Evolutionary conservation across 2,329 filamentous ascomycete species (phyloP).

Genomic region (Phyllosticta paracitricarpa): DNA sequence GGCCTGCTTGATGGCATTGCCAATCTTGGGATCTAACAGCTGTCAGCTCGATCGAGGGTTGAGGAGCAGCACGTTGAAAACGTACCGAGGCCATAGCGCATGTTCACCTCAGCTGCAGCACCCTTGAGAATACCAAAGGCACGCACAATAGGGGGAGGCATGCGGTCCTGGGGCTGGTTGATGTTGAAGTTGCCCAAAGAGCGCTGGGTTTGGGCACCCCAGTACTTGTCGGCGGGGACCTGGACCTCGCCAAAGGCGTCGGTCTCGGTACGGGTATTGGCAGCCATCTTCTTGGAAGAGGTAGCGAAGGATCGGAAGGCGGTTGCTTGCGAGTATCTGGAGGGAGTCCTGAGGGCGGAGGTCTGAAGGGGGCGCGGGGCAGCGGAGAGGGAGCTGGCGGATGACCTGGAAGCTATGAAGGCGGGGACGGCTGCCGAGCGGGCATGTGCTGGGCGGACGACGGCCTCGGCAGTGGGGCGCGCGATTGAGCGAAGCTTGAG

Average conservation of each 20-base stretch:
- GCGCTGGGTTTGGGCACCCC: slow-evolving; percentile 94
- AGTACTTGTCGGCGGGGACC: slow-evolving; percentile 88
- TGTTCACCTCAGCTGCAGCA: slow-evolving; percentile 90
- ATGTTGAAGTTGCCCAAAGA: slow-evolving; percentile 97
- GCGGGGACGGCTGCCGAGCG: slow-evolving; percentile 16
- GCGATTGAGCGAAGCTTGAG: slow-evolving; percentile 23
- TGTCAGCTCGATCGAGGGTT: slow-evolving; percentile 12
- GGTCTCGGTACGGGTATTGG: slow-evolving; percentile 67
- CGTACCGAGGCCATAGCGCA: slow-evolving; percentile 78
- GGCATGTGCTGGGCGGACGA: slow-evolving; percentile 27
- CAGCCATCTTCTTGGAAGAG: slow-evolving; percentile 26
- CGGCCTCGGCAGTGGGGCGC: slow-evolving; percentile 26
- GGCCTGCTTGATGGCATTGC: slow-evolving; percentile 85
- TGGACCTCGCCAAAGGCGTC: slow-evolving; percentile 97
- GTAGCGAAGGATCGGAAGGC: slow-evolving; percentile 21
- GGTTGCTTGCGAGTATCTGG: not conserved
- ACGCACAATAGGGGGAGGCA: slow-evolving; percentile 84
- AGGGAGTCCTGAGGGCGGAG: slow-evolving; percentile 1
- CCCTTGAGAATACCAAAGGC: slow-evolving; percentile 97
- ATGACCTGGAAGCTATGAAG: slow-evolving; percentile 4
- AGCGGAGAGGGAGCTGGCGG: not conserved
- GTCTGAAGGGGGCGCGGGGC: slow-evolving; percentile 3
- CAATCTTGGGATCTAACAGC: slow-evolving; percentile 67
- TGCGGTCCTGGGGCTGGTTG: slow-evolving; percentile 98
- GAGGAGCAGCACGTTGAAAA: not conserved